Evolutionary conservation across 345 rosid genomes (phyloP).

Genomic region (Bruguiera sexangula): DNA sequence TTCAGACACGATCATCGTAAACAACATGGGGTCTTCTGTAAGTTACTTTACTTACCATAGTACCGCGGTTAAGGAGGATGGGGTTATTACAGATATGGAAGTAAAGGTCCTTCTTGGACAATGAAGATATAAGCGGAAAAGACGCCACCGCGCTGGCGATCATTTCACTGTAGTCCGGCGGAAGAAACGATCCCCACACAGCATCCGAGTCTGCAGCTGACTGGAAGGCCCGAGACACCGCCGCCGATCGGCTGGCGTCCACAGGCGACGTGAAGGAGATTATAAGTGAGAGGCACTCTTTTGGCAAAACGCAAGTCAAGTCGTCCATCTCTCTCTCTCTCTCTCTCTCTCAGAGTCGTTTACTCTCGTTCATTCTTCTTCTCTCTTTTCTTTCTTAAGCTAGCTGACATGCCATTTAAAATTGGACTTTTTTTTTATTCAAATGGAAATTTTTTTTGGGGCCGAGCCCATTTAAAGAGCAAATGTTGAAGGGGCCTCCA

Average conservation of each 20-base stretch:
- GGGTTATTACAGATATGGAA: slow-evolving; percentile 12
- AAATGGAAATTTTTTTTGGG: too few relatives aligned
- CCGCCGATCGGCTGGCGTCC: slow-evolving; percentile 12
- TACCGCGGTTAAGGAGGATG: slow-evolving; percentile 1
- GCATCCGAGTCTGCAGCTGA: slow-evolving; percentile 16
- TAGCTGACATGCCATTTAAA: too few relatives aligned
- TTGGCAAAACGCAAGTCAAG: not conserved
- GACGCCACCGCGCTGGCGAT: not conserved
- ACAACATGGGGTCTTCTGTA: too few relatives aligned
- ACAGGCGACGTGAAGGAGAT: slow-evolving; percentile 7
- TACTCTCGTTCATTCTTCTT: too few relatives aligned
- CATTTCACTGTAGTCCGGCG: not conserved
- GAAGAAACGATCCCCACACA: slow-evolving; percentile 8
- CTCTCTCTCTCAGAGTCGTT: too few relatives aligned
- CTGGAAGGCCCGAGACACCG: not conserved
- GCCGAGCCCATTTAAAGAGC: too few relatives aligned
- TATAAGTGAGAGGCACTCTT: slow-evolving; percentile 8
- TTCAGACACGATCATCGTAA: too few relatives aligned
- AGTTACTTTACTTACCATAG: slow-evolving; percentile 2
- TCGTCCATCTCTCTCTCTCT: not conserved
- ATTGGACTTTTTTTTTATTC: too few relatives aligned
- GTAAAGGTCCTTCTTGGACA: slow-evolving; percentile 6
- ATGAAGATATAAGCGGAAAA: not conserved
- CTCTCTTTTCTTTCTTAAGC: too few relatives aligned
- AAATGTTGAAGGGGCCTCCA: too few relatives aligned